phyloP scores from a whole-genome alignment of 192 early-diverging fungal genomes.

The Pecoramyces ruminantium region DNA sequence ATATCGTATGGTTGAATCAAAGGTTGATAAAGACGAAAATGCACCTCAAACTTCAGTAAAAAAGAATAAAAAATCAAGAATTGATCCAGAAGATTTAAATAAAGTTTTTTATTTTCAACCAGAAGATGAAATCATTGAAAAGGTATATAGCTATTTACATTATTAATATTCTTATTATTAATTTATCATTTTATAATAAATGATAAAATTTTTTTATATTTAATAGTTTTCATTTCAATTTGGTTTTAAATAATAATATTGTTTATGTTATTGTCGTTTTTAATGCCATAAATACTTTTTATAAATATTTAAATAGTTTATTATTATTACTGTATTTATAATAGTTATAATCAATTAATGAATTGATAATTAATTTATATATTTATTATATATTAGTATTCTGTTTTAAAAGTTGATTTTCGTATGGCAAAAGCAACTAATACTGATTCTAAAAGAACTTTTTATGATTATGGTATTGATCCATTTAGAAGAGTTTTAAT shows the following conservation, averaged over 20 bases:
- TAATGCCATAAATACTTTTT: too few relatives aligned
- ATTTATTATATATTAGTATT: constrained; percentile 23
- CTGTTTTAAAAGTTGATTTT: constrained; percentile 61
- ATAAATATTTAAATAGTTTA: too few relatives aligned
- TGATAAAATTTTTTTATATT: too few relatives aligned
- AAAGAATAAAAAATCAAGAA: constrained; percentile 18
- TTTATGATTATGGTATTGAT: constrained; percentile 70
- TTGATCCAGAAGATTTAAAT: constrained; percentile 3
- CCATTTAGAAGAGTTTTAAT: constrained; percentile 49
- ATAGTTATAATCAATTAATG: too few relatives aligned
- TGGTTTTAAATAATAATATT: too few relatives aligned
- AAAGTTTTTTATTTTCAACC: constrained; percentile 64
- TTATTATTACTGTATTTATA: too few relatives aligned
- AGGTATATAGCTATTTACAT: too few relatives aligned
- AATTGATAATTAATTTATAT: not conserved
- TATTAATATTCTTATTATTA: too few relatives aligned
- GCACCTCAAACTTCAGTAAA: constrained; percentile 1
- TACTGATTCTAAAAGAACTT: constrained; percentile 61
- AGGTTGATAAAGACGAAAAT: constrained; percentile 29
- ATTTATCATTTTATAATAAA: too few relatives aligned
- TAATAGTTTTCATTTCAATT: too few relatives aligned
- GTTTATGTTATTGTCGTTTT: too few relatives aligned
- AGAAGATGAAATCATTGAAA: constrained; percentile 81
- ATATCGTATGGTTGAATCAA: constrained; percentile 57
- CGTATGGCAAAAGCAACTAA: constrained; percentile 51